Conservation (phyloP, 2,329 filamentous ascomycete genomes). For the Ascomycota sp. region DNA sequence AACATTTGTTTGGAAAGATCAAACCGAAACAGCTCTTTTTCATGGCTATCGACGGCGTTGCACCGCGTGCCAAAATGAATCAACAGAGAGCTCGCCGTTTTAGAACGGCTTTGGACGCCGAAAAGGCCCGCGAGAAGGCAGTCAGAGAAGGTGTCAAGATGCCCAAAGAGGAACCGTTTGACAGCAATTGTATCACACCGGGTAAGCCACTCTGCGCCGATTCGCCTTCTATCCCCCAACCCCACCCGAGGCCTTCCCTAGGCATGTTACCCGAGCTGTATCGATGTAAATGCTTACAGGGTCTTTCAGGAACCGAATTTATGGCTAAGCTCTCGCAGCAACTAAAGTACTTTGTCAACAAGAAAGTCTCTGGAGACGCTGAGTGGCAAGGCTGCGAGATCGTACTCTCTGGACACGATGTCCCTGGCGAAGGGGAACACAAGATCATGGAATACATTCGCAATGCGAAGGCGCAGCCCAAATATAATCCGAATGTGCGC, state of each 20-base stretch:
- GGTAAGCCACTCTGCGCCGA: slow-evolving; percentile 19
- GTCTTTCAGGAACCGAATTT: slow-evolving; percentile 48
- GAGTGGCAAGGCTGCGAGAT: slow-evolving; percentile 97
- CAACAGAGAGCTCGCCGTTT: slow-evolving; percentile 92
- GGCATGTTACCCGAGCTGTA: too few relatives aligned
- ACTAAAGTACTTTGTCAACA: slow-evolving; percentile 94
- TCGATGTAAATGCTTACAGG: slow-evolving; percentile 3
- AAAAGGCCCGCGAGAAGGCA: slow-evolving; percentile 78
- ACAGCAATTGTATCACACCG: slow-evolving; percentile 97
- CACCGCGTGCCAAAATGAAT: slow-evolving; percentile 97
- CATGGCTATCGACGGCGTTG: slow-evolving; percentile 97
- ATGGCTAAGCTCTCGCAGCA: slow-evolving; percentile 92
- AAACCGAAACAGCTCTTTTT: slow-evolving; percentile 97
- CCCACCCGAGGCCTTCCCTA: too few relatives aligned
- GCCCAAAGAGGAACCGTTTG: slow-evolving; percentile 86
- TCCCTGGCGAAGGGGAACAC: slow-evolving; percentile 93
- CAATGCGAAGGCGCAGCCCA: slow-evolving; percentile 81
- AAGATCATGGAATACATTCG: slow-evolving; percentile 99
- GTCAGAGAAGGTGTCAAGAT: slow-evolving; percentile 73
- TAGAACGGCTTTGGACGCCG: slow-evolving; percentile 75
- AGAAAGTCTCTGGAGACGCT: slow-evolving; percentile 88
- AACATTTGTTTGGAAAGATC: slow-evolving; percentile 95
- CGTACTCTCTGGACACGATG: slow-evolving; percentile 89
- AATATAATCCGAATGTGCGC: slow-evolving; percentile 78
- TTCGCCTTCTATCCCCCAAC: too few relatives aligned